Evolutionary conservation across 441 rosid species (phyloP).

Genomic region (Adansonia gregorii): DNA sequence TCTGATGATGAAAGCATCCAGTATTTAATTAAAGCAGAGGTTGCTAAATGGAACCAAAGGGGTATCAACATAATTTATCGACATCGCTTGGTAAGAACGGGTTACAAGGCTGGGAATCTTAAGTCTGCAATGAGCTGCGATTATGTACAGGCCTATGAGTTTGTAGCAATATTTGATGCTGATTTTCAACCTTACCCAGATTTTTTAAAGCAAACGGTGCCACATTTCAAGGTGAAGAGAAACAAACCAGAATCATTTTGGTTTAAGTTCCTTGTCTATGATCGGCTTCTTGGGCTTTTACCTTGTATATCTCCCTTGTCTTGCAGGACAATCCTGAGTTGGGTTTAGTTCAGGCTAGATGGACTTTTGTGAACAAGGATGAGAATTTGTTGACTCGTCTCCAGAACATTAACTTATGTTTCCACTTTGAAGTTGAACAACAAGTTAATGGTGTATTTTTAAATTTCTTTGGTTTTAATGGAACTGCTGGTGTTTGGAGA

Average conservation of each 20-base stretch:
- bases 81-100: conserved; percentile 81
- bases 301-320: background rate
- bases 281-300: background rate
- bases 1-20: conserved; percentile 81
- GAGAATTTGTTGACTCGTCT: conserved; percentile 92
- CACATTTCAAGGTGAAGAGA: conserved; percentile 76
- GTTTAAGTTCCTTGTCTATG: background rate
- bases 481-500: conserved; percentile 98
- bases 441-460: conserved; percentile 83
- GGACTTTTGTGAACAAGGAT: conserved; percentile 91
- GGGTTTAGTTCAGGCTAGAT: conserved; percentile 90
- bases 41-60: conserved; percentile 70
- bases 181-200: conserved; percentile 89
- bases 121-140: conserved; percentile 92
- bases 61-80: conserved; percentile 77
- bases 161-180: conserved; percentile 88
- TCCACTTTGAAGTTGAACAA: conserved; percentile 96
- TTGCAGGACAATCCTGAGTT: conserved; percentile 78
- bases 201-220: conserved; percentile 76
- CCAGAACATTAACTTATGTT: conserved; percentile 84
- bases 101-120: conserved; percentile 97
- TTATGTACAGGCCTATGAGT: conserved; percentile 74
- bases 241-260: background rate
- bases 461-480: conserved; percentile 94
- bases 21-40: conserved; percentile 68